Evolutionary conservation across 148 eudicot genomes (phyloP), one percentile per base, ranked within the genome.

Genomic region (Persicaria maculosa): DNA sequence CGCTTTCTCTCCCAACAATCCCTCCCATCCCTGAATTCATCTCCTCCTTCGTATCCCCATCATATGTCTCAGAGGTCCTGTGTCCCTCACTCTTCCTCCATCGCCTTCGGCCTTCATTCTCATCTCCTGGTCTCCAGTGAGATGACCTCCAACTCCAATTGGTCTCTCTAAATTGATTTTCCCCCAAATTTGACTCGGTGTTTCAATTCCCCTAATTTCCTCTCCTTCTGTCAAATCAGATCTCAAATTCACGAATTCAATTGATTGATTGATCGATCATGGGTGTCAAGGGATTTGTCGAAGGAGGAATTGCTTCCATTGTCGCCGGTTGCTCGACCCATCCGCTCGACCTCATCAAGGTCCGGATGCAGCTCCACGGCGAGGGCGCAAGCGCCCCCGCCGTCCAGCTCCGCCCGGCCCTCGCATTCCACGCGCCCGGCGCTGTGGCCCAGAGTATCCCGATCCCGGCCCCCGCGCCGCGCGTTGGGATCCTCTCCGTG

Each of bases 51-150:
- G 50, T 1, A 6, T 6, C 70, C 19, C 9, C 31, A 50, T 81
- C 82, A 76, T 85, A 89, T 91, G 94, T 91, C 93, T 87, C 94
- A 89, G 16, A 88, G 97, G 67, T 73, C 93, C 19, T 47, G 59
- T 80, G 86, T 88, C 16, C 94, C 97, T 67, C 90, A 91, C 79
- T 89, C 75, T 6, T 85, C 90, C 12, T 89, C 89, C 20, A 77
- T 86, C 4, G 90, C 97, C 58, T 85, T 86, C 76, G 81, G 82
- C 71, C 87, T 81, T 74, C 90, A 86, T 77, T 91, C 93, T 17
- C 92, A 87, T 85, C 92, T 88, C 86, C 85, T 85, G 67, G 84
- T 90, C 36, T 86, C 90, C 86, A 84, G 86, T 83, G 91, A 90
- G 79, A 86, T 88, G 87, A 62, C 5, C 87, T 78, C 94, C 8